phyloP scores from a whole-genome alignment of 176 grass and related monocot species.

The Oryza punctata region DNA sequence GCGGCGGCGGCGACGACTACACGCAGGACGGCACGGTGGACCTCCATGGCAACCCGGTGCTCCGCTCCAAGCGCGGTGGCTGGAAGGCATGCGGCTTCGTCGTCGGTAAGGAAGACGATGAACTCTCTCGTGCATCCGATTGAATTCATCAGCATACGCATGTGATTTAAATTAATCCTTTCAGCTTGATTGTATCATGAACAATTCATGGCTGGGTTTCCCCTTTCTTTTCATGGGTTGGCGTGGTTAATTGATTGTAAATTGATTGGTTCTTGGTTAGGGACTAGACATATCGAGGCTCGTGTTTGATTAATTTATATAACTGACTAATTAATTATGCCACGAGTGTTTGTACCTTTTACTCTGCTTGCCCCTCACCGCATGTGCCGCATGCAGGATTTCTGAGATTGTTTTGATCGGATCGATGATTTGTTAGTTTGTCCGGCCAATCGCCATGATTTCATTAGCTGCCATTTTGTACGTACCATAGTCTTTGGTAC shows the following conservation, averaged over 20 bases:
- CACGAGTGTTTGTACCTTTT: not conserved
- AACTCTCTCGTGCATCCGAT: too few species aligned
- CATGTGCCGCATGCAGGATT: not conserved
- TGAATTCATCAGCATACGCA: too few species aligned
- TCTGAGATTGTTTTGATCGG: not conserved
- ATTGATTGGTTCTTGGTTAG: not conserved
- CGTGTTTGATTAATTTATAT: not conserved
- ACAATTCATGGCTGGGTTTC: too few species aligned
- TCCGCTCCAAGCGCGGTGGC: slow-evolving; percentile 72
- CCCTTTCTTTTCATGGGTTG: too few species aligned
- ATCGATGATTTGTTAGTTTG: not conserved
- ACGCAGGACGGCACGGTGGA: slow-evolving; percentile 88
- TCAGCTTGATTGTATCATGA: too few species aligned
- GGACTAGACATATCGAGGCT: not conserved
- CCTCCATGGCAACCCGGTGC: slow-evolving; percentile 79
- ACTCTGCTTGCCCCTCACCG: not conserved
- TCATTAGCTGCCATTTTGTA: too few species aligned
- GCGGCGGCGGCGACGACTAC: slow-evolving; percentile 40
- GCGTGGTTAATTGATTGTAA: not conserved
- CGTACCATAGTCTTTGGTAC: not conserved
- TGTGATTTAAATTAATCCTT: too few species aligned
- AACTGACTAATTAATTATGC: not conserved
- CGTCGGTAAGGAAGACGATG: slow-evolving; percentile 54
- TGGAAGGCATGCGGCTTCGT: slow-evolving; percentile 92
- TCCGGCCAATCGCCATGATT: not conserved